A percentile compares a stretch with the other conserved stretches of the same genome.
phyloP scores from a whole-genome alignment of 768 basidiomycete species.

The Trametes cubensis region DNA sequence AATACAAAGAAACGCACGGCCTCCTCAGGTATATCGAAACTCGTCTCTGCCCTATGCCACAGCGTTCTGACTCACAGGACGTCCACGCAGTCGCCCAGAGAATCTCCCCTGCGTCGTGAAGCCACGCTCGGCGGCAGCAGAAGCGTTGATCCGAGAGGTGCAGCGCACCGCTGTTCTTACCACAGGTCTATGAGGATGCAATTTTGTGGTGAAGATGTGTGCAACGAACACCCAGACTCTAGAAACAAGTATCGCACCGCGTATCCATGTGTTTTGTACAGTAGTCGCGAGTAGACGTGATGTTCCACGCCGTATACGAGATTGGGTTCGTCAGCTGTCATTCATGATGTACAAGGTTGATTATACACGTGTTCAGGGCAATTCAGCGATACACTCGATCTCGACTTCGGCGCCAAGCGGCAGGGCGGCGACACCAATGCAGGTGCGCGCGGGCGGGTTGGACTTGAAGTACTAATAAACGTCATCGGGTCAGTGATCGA shows the following conservation, averaged over 20 bases:
- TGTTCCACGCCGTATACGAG: too few species aligned
- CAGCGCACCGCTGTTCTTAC: background rate
- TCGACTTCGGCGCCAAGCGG: slow-evolving; percentile 59
- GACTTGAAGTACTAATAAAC: slow-evolving; percentile 48
- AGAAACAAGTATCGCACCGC: too few species aligned
- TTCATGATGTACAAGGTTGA: background rate
- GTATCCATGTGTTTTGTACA: too few species aligned
- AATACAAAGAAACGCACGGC: slow-evolving; percentile 2
- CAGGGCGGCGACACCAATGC: slow-evolving; percentile 56
- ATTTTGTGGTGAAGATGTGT: too few species aligned
- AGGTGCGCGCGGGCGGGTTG: slow-evolving; percentile 58
- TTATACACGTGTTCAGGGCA: slow-evolving; percentile 18
- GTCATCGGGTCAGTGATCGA: too few species aligned
- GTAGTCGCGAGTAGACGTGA: too few species aligned
- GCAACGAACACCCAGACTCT: too few species aligned
- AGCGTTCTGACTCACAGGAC: too few species aligned
- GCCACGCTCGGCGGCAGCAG: slow-evolving; percentile 3
- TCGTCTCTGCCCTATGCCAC: too few species aligned
- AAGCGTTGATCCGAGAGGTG: background rate
- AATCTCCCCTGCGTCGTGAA: slow-evolving; percentile 10
- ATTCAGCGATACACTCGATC: slow-evolving; percentile 61
- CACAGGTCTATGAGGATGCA: background rate
- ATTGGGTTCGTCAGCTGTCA: background rate
- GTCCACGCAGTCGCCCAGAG: slow-evolving; percentile 6
- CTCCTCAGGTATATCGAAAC: slow-evolving; percentile 10